Percentiles rank a stretch among this genome's conserved stretches.
phyloP scores from a whole-genome alignment of 2,329 filamentous ascomycete species.

The Colletotrichum musae region DNA sequence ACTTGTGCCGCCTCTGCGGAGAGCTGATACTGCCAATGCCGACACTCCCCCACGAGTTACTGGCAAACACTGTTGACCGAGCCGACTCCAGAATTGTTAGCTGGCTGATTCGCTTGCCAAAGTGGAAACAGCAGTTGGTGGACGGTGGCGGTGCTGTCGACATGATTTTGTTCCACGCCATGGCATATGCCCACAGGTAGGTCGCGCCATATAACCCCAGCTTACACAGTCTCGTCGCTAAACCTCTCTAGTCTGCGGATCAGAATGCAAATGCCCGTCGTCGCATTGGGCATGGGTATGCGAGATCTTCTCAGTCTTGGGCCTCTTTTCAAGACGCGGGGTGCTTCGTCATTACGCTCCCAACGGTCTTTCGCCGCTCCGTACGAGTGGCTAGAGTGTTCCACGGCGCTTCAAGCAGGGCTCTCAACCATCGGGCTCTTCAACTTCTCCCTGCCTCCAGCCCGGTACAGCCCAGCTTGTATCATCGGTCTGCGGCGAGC shows the following conservation, averaged over 20 bases:
- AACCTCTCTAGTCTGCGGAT: conserved; percentile 18
- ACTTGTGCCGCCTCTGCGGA: conserved; percentile 52
- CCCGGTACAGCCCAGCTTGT: conserved; percentile 47
- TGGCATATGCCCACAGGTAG: conserved; percentile 54
- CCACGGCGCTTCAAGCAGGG: conserved; percentile 48
- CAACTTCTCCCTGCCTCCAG: conserved; percentile 48
- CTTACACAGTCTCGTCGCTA: neutral
- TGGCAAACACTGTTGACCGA: conserved; percentile 47
- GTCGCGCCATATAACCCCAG: conserved; percentile 34
- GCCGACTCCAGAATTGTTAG: conserved; percentile 55
- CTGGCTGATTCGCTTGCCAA: conserved; percentile 55
- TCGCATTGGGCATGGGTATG: conserved; percentile 39
- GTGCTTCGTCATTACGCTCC: neutral
- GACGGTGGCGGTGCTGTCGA: conserved; percentile 54
- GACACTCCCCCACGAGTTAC: conserved; percentile 45
- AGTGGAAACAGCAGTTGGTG: conserved; percentile 56
- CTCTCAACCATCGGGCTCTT: conserved; percentile 51
- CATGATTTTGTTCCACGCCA: conserved; percentile 54
- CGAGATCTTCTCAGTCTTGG: conserved; percentile 30
- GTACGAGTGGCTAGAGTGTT: conserved; percentile 29
- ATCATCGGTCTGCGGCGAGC: conserved; percentile 45
- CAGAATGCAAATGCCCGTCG: conserved; percentile 44
- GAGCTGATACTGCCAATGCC: conserved; percentile 49
- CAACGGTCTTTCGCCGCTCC: neutral
- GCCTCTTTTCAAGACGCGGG: conserved; percentile 31